Base-by-base conservation (phyloP, 73 alveolate species). In the Stentor coeruleus region DNA sequence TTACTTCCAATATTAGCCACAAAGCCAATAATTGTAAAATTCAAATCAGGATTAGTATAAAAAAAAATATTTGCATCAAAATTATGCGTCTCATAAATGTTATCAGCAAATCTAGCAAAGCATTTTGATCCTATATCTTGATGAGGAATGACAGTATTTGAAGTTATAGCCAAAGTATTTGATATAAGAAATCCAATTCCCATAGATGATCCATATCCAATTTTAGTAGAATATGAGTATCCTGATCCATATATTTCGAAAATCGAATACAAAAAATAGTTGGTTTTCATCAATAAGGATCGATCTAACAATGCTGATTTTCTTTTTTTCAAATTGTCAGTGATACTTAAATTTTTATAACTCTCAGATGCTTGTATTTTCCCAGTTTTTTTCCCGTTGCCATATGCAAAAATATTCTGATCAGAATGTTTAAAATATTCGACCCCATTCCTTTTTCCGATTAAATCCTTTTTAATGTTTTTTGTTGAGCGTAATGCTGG, bases 11-110 rank as follows among this genome's bases (percentile, higher is more conserved):
- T n/a, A 2, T 57, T 57, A 1, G 28, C 35, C 73, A 57, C 28
- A 57, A 57, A 57, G 73, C 73, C 73, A 57, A n/a, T 20, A 20
- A 57, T 57, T n/a, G 73, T 57, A 57, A 57, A 57, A 57, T 57
- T 57, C 28, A 31, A 57, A n/a, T 57, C 73, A 20, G 35, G 15
- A 57, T 57, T 57, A 1, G 73, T 57, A 57, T 57, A 57, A 57
- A 57, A 57, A 57, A 20, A 57, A 57, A 31, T 0, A 20, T 57
- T 57, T 20, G 73, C 35, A 2, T 57, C 73, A 57, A 57, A 57
- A 57, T 57, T n/a, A 57, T 57, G 73, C 15, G 73, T 57, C 73
- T 57, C 73, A 57, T 20, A 57, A 20, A 57, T 20, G 73, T 57
- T 57, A 57, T 57, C 73, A 2, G 73, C 28, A 2, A 57, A 57